phyloP scores from a whole-genome alignment of 2,329 filamentous ascomycete genomes.

The Ambrosiella beaveri region DNA sequence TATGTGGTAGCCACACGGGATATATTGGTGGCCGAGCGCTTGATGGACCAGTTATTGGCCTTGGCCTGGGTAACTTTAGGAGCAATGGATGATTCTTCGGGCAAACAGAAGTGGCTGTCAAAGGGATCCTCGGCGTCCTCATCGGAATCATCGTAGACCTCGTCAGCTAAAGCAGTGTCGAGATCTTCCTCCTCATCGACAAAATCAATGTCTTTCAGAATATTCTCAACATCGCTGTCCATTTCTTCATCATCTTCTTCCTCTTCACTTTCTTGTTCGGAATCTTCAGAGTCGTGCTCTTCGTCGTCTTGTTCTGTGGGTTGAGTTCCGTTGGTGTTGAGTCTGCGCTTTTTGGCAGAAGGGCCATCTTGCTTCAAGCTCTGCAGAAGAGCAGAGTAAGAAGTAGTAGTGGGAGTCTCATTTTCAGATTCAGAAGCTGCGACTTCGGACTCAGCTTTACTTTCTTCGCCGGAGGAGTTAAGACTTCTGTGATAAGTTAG shows the following conservation, averaged over 20 bases:
- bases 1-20: slow-evolving; percentile 31
- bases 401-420: slow-evolving; percentile 21
- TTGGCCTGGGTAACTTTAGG: slow-evolving; percentile 34
- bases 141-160: slow-evolving; percentile 27
- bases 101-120: slow-evolving; percentile 58
- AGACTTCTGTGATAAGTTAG: neutral
- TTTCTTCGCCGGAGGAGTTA: slow-evolving; percentile 24
- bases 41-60: slow-evolving; percentile 32
- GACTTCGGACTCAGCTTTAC: slow-evolving; percentile 21
- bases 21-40: slow-evolving; percentile 28
- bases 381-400: slow-evolving; percentile 42
- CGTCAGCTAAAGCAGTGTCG: slow-evolving; percentile 25
- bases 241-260: slow-evolving; percentile 15
- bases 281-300: neutral
- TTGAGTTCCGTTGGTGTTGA: slow-evolving; percentile 24
- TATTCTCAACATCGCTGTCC: slow-evolving; percentile 15
- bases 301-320: slow-evolving; percentile 15
- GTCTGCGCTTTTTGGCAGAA: slow-evolving; percentile 39
- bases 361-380: slow-evolving; percentile 29
- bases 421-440: slow-evolving; percentile 26
- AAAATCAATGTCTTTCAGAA: slow-evolving; percentile 23
- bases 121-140: slow-evolving; percentile 52
- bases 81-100: slow-evolving; percentile 43
- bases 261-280: slow-evolving; percentile 14
- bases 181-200: slow-evolving; percentile 22